These are phyloP conservation scores for Corylus americana DNA, from an alignment of 306 rosid species.

Conservation along the genomic window DNA sequence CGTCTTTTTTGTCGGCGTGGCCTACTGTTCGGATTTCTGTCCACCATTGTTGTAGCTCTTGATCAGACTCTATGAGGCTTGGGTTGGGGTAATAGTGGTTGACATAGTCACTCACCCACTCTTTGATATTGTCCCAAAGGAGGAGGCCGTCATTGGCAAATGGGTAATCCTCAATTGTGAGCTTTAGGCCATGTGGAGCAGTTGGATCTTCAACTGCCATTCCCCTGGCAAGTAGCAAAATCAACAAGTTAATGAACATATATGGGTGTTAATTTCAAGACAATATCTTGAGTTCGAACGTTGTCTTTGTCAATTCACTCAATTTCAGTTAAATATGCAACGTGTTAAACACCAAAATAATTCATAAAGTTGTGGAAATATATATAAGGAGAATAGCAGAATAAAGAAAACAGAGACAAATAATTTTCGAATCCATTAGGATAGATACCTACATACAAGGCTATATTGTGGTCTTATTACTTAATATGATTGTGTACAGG, in stretches of 20 bases:
- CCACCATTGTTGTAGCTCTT: conserved; percentile 87
- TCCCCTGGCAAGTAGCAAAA: conserved; percentile 41
- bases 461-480: too few relatives aligned
- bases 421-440: too few relatives aligned
- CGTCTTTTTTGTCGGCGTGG: conserved; percentile 47
- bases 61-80: conserved; percentile 15
- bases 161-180: conserved; percentile 49
- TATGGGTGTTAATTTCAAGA: too few relatives aligned
- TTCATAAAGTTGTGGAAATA: too few relatives aligned
- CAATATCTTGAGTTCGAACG: too few relatives aligned
- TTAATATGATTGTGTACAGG: too few relatives aligned
- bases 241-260: background rate
- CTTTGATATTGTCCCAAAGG: conserved; percentile 42
- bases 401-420: too few relatives aligned
- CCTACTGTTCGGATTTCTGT: conserved; percentile 42
- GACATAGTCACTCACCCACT: conserved; percentile 47
- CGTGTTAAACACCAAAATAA: too few relatives aligned
- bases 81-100: conserved; percentile 24
- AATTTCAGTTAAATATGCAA: too few relatives aligned
- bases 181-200: conserved; percentile 50
- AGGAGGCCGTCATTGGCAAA: conserved; percentile 53
- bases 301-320: too few relatives aligned
- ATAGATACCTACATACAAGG: too few relatives aligned
- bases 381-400: too few relatives aligned
- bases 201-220: conserved; percentile 41